Evolutionary conservation across 1,284 basidiomycete species (phyloP).

Genomic region (Melampsora larici-populina): DNA sequence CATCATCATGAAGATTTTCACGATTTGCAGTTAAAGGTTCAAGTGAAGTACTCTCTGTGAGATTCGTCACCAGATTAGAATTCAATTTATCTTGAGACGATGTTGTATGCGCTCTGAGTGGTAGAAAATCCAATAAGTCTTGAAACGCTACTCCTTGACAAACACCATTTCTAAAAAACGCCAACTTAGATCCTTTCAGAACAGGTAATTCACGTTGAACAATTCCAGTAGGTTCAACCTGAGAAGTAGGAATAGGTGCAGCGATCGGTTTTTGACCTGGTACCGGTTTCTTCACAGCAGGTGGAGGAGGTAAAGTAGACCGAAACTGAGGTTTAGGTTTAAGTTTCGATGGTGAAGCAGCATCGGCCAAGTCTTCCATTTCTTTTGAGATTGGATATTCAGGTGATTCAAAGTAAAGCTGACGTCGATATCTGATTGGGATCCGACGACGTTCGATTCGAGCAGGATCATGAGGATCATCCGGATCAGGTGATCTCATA

Average conservation of each 20-base stretch:
- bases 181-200: constrained; percentile 70
- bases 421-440: constrained; percentile 90
- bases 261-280: constrained; percentile 45
- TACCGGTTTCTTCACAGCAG: constrained; percentile 62
- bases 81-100: constrained; percentile 36
- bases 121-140: constrained; percentile 85
- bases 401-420: constrained; percentile 89
- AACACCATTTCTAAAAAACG: constrained; percentile 89
- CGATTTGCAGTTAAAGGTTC: constrained; percentile 49
- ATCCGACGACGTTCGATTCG: constrained; percentile 78
- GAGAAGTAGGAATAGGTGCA: constrained; percentile 48
- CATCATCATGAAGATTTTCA: constrained; percentile 85
- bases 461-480: constrained; percentile 64
- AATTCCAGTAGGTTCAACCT: constrained; percentile 51
- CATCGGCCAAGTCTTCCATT: constrained; percentile 67
- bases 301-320: constrained; percentile 57
- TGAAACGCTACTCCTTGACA: constrained; percentile 79
- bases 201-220: constrained; percentile 66
- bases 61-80: background rate
- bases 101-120: constrained; percentile 61
- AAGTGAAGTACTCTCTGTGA: constrained; percentile 27
- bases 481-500: constrained; percentile 62
- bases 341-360: constrained; percentile 50
- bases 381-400: constrained; percentile 90
- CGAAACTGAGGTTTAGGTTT: constrained; percentile 45